Conservation (phyloP, 768 basidiomycete genomes). For the Cystofilobasidium macerans region DNA sequence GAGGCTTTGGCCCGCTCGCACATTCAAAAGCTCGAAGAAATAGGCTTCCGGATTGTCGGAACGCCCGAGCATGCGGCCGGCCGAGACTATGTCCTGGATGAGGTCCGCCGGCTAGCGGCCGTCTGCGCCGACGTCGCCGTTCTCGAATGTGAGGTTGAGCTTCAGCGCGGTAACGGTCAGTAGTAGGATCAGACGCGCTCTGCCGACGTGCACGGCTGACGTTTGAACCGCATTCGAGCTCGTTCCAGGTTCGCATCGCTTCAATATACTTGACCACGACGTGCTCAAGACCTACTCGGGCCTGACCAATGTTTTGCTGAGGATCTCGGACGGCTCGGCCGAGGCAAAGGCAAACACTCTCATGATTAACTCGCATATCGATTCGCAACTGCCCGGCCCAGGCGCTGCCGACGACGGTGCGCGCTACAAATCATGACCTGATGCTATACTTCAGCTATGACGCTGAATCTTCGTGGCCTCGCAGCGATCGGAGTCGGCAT, state of each 20-base stretch:
- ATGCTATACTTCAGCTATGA: too few relatives aligned
- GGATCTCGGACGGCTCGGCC: conserved; percentile 11
- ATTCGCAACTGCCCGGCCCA: conserved; percentile 12
- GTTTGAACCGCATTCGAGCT: too few relatives aligned
- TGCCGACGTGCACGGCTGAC: background rate
- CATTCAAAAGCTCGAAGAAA: conserved; percentile 15
- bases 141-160: conserved; percentile 20
- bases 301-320: conserved; percentile 22
- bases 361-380: conserved; percentile 25
- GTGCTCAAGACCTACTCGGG: conserved; percentile 25
- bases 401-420: conserved; percentile 22
- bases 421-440: too few relatives aligned
- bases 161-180: conserved; percentile 17
- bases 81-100: conserved; percentile 18
- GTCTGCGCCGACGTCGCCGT: conserved; percentile 2
- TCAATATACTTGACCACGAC: conserved; percentile 24
- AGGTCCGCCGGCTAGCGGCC: conserved; percentile 2
- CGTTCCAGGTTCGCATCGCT: background rate
- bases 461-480: background rate
- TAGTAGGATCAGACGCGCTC: background rate
- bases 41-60: conserved; percentile 11
- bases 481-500: conserved; percentile 13
- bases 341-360: conserved; percentile 8
- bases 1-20: conserved; percentile 5
- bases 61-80: conserved; percentile 22